Evolutionary conservation across 1,139 yeast species (phyloP).

Genomic region (Blastobotrys buckinghamii): DNA sequence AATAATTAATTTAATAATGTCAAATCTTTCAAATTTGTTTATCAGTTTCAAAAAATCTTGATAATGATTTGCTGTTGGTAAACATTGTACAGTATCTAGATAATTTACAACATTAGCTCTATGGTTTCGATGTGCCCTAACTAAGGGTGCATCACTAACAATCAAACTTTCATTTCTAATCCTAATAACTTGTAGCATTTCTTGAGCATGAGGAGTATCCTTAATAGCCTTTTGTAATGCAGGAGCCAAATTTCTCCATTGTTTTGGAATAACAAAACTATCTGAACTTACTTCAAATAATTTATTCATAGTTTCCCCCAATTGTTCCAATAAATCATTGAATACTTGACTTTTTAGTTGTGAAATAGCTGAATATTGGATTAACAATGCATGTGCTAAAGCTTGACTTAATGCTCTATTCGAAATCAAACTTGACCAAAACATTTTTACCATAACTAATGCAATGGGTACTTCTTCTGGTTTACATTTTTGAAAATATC

Average conservation of each 20-base stretch:
- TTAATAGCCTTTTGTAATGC: constrained; percentile 41
- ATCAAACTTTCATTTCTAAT: constrained; percentile 28
- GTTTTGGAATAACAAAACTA: constrained; percentile 69
- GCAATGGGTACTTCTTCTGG: constrained; percentile 46
- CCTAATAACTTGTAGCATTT: constrained; percentile 31
- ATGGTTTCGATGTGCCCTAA: constrained; percentile 21
- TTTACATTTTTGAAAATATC: constrained; percentile 47
- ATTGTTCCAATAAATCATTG: constrained; percentile 22
- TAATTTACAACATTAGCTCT: constrained; percentile 18
- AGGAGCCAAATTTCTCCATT: constrained; percentile 60
- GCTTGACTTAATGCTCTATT: constrained; percentile 37
- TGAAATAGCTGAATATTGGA: constrained; percentile 19
- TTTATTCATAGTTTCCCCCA: constrained; percentile 18
- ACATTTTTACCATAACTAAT: constrained; percentile 53
- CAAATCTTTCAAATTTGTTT: constrained; percentile 17
- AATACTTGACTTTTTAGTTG: constrained; percentile 20
- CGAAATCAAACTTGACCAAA: constrained; percentile 63
- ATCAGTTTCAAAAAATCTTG: constrained; percentile 18
- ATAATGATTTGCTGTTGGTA: too few species aligned
- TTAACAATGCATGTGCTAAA: constrained; percentile 28
- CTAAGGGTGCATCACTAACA: constrained; percentile 22
- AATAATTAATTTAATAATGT: constrained; percentile 23
- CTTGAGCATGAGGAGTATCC: constrained; percentile 20
- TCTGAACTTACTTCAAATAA: constrained; percentile 55
- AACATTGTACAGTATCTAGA: constrained; percentile 21